A percentile compares a stretch with the other conserved stretches of the same genome.
Conservation (phyloP, 75 land plant genomes). For the Cunninghamia lanceolata region DNA sequence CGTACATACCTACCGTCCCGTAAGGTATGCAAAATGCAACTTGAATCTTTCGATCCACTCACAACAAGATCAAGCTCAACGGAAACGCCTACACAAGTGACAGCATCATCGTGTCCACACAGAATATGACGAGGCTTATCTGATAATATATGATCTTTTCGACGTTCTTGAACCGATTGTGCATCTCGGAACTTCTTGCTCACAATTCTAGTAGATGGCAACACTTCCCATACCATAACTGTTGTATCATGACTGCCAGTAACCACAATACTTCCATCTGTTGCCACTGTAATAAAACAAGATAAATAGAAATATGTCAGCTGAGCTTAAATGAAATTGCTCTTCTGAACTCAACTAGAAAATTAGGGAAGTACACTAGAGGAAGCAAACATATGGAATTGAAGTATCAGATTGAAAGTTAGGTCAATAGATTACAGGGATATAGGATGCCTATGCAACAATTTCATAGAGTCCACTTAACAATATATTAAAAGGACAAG, state of each 20-base stretch:
- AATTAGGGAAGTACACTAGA: background rate
- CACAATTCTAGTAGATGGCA: conserved; percentile 21
- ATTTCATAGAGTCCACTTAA: background rate
- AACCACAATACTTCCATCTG: conserved; percentile 92
- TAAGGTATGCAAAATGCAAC: conserved; percentile 89
- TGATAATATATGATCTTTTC: conserved; percentile 61
- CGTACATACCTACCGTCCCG: conserved; percentile 84
- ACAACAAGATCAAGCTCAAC: conserved; percentile 91
- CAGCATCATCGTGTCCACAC: conserved; percentile 95
- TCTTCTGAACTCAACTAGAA: background rate
- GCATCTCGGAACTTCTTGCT: conserved; percentile 43
- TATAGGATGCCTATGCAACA: background rate
- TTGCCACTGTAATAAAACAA: conserved; percentile 49
- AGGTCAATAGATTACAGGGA: background rate
- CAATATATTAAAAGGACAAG: background rate
- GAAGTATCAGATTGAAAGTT: background rate
- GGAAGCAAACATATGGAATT: conserved; percentile 7
- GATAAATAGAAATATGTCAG: background rate
- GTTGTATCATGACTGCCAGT: conserved; percentile 99
- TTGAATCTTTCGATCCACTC: conserved; percentile 96
- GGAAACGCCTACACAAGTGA: conserved; percentile 90
- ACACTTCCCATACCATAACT: conserved; percentile 94
- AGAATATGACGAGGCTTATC: conserved; percentile 90
- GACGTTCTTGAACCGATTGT: conserved; percentile 25
- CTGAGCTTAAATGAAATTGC: background rate